Conservation (phyloP, 306 rosid genomes). For the Prunus mume region DNA sequence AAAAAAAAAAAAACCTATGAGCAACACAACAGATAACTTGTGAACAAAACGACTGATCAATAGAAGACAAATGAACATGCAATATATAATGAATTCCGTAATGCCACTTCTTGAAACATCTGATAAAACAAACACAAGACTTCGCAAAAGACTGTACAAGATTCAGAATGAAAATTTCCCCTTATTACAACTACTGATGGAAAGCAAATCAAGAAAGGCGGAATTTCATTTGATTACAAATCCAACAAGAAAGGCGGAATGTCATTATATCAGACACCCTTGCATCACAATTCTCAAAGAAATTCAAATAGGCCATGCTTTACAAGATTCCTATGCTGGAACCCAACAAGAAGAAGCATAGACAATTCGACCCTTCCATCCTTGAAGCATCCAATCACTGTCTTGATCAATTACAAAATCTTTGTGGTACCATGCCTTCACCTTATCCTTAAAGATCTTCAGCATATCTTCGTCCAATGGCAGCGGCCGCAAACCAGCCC, state of each 20-base stretch:
- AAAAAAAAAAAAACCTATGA: background rate
- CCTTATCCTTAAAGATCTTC: constrained; percentile 17
- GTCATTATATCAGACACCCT: background rate
- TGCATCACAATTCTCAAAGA: background rate
- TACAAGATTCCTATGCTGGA: constrained; percentile 36
- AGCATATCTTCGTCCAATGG: constrained; percentile 39
- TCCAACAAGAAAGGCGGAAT: background rate
- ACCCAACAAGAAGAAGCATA: constrained; percentile 70
- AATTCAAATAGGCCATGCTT: constrained; percentile 3
- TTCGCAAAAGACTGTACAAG: background rate
- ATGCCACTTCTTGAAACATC: constrained; percentile 1
- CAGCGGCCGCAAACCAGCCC: constrained; percentile 46
- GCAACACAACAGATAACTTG: background rate
- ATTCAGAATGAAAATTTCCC: background rate
- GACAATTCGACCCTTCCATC: constrained; percentile 66
- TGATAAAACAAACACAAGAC: background rate
- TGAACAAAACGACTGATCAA: background rate
- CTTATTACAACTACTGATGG: background rate
- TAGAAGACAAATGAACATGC: background rate
- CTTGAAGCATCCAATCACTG: constrained; percentile 56
- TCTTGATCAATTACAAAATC: constrained; percentile 51
- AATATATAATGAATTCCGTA: background rate
- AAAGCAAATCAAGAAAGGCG: background rate
- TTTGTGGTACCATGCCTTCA: constrained; percentile 40
- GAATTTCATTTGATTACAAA: background rate